Conservation (phyloP, 805 yeast genomes). For the Brettanomyces nanus region DNA sequence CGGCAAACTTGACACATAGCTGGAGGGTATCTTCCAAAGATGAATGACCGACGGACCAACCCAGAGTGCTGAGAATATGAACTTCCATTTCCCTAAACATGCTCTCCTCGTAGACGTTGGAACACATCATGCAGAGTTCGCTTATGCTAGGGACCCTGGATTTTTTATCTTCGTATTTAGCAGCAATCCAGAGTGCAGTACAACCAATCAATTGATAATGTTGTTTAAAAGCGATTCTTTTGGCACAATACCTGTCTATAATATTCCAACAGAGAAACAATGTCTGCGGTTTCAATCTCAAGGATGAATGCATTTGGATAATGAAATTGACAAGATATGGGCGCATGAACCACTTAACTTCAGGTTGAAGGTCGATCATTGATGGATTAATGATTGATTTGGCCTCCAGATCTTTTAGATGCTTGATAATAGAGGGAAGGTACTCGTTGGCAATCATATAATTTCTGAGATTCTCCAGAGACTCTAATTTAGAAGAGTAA, state of each 20-base stretch:
- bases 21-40: slow-evolving; percentile 45
- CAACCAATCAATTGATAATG: slow-evolving; percentile 89
- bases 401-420: slow-evolving; percentile 33
- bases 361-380: slow-evolving; percentile 82
- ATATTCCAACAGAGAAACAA: slow-evolving; percentile 63
- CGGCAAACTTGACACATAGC: slow-evolving; percentile 27
- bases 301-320: slow-evolving; percentile 54
- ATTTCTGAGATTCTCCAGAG: slow-evolving; percentile 39
- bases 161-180: slow-evolving; percentile 65
- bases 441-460: slow-evolving; percentile 36
- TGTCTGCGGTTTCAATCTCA: slow-evolving; percentile 57
- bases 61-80: slow-evolving; percentile 32
- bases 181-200: slow-evolving; percentile 87
- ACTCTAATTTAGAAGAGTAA: slow-evolving; percentile 38
- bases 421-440: slow-evolving; percentile 28
- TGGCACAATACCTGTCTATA: slow-evolving; percentile 87
- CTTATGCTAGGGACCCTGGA: slow-evolving; percentile 47
- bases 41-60: slow-evolving; percentile 37
- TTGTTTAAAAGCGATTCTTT: slow-evolving; percentile 72
- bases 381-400: slow-evolving; percentile 33
- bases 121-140: slow-evolving; percentile 47
- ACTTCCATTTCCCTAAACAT: slow-evolving; percentile 41
- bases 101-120: slow-evolving; percentile 44
- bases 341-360: slow-evolving; percentile 66
- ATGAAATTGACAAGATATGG: slow-evolving; percentile 71